Percentiles rank a stretch among this genome's conserved stretches.
Conservation (phyloP, 176 grass and related monocot species). For the Bothriochloa decipiens region DNA sequence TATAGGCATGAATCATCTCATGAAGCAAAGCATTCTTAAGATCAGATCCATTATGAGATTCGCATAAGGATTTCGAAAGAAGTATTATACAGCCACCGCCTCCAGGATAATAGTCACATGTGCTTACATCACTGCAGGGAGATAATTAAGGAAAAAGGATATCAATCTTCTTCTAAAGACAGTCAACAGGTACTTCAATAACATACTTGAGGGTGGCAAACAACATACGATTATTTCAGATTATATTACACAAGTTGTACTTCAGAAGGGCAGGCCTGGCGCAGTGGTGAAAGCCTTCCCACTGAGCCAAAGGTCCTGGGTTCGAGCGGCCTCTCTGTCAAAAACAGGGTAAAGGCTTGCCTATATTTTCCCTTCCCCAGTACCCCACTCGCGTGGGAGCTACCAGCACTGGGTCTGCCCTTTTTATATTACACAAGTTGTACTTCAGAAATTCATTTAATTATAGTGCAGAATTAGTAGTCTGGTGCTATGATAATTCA, state of each 20-base stretch:
- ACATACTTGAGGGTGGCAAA: slow-evolving; percentile 27
- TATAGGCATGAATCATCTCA: slow-evolving; percentile 85
- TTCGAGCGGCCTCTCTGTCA: too few species aligned
- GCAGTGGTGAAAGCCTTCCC: too few species aligned
- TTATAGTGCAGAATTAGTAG: not conserved
- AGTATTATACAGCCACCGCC: slow-evolving; percentile 72
- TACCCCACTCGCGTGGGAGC: too few species aligned
- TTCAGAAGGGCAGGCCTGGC: too few species aligned
- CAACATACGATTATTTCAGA: not conserved
- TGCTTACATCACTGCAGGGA: slow-evolving; percentile 51
- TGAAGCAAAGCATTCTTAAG: slow-evolving; percentile 78
- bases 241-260: not conserved
- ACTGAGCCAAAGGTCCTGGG: too few species aligned
- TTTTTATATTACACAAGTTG: not conserved
- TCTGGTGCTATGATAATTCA: not conserved
- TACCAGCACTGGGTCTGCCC: too few species aligned
- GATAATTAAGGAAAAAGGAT: slow-evolving; percentile 15
- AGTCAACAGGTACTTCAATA: not conserved
- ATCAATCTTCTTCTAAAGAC: slow-evolving; percentile 15
- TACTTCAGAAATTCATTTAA: slow-evolving; percentile 29
- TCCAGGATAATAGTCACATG: slow-evolving; percentile 64
- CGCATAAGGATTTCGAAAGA: slow-evolving; percentile 57
- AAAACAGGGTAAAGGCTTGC: too few species aligned
- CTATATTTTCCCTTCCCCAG: too few species aligned
- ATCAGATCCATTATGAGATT: slow-evolving; percentile 20